Conservation (phyloP, 495 filamentous ascomycete genomes). For the Xanthoparmelia taractica region DNA sequence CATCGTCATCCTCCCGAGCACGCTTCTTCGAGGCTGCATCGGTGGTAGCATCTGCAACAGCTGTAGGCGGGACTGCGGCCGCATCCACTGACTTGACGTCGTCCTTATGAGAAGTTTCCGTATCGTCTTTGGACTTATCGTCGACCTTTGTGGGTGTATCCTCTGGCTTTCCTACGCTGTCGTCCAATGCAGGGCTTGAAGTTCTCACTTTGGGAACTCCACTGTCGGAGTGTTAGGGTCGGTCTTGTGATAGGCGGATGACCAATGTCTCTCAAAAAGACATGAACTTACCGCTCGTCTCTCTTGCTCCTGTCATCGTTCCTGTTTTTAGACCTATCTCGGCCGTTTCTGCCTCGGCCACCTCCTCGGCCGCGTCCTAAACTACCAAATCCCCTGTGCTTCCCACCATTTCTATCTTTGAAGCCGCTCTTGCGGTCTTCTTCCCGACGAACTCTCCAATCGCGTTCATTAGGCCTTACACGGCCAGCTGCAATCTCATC, state of each 20-base stretch:
- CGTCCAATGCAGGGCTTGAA: constrained; percentile 23
- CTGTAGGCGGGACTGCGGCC: neutral
- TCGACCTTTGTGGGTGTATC: constrained; percentile 19
- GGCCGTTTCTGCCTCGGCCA: constrained; percentile 33
- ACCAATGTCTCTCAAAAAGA: neutral
- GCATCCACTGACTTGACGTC: constrained; percentile 2
- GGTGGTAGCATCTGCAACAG: neutral
- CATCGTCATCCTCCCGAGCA: constrained; percentile 34
- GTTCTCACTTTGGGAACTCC: constrained; percentile 44
- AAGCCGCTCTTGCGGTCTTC: constrained; percentile 60
- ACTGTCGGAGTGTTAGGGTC: constrained; percentile 26
- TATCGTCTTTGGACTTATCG: neutral
- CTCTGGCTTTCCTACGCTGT: neutral
- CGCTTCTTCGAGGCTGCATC: constrained; percentile 39
- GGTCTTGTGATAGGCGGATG: neutral
- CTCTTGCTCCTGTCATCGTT: constrained; percentile 29
- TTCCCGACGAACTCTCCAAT: constrained; percentile 62
- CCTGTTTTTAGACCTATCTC: constrained; percentile 24
- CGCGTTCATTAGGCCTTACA: constrained; percentile 51
- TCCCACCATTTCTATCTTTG: constrained; percentile 32
- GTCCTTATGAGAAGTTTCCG: constrained; percentile 3
- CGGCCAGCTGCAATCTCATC: constrained; percentile 67
- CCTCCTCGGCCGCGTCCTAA: constrained; percentile 34
- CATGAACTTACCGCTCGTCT: constrained; percentile 39
- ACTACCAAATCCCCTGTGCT: constrained; percentile 30